These are phyloP conservation scores for Themeda triandra DNA, from an alignment of 176 grass and related monocot species.

Conservation along the genomic window DNA sequence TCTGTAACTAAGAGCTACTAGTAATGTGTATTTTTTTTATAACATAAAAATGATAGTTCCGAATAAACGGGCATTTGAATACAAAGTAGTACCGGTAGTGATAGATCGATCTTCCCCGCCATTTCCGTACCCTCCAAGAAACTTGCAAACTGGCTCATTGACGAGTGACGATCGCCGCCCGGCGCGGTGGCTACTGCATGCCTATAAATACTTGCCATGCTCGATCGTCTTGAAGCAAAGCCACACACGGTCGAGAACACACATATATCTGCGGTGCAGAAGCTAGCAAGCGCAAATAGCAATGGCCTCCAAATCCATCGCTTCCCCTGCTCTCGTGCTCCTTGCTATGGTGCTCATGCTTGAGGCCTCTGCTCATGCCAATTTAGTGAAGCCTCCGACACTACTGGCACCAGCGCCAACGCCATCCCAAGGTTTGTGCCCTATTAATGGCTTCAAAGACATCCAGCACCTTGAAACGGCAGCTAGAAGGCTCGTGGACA, in stretches of 20 bases:
- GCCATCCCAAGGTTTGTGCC: background rate
- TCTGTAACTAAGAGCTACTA: too few species aligned
- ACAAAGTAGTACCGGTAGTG: background rate
- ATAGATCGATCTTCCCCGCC: background rate
- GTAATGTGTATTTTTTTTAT: too few species aligned
- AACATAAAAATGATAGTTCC: too few species aligned
- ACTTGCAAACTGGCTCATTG: background rate
- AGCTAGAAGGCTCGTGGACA: background rate
- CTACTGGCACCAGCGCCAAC: background rate
- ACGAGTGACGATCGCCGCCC: background rate
- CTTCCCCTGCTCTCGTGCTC: background rate
- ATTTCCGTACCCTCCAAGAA: background rate
- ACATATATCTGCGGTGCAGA: background rate
- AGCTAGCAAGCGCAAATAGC: background rate
- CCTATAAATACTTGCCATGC: slow-evolving; percentile 9
- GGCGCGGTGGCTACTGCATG: too few species aligned
- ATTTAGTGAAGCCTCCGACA: background rate
- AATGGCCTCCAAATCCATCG: background rate
- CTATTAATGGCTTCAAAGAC: background rate
- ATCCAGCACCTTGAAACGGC: background rate
- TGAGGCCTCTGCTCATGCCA: background rate
- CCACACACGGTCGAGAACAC: background rate
- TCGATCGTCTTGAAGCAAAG: background rate
- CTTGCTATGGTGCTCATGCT: background rate
- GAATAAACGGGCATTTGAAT: background rate